phyloP scores from a whole-genome alignment of 495 filamentous ascomycete genomes.

The Penicillium robsamsonii region DNA sequence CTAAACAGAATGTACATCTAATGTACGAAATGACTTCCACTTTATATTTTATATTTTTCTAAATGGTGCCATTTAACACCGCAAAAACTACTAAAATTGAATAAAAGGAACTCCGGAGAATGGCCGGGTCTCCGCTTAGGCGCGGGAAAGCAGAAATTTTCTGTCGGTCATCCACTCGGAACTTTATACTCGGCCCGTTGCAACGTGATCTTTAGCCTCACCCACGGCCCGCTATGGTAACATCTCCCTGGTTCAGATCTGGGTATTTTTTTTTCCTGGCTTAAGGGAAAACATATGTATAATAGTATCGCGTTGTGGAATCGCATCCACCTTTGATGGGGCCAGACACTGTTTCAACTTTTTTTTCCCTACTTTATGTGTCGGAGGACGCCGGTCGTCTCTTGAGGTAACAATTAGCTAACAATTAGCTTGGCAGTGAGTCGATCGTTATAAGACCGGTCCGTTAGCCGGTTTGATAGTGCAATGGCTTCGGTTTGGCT shows the following conservation, averaged over 20 bases:
- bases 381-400: slow-evolving; percentile 1
- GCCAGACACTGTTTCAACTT: slow-evolving; percentile 1
- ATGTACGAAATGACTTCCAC: not conserved
- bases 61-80: slow-evolving; percentile 7
- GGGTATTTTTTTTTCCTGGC: not conserved
- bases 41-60: not conserved
- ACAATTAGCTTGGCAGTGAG: not conserved
- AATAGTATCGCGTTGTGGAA: not conserved
- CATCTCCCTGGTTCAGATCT: not conserved
- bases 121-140: slow-evolving; percentile 9
- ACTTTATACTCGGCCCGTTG: slow-evolving; percentile 26
- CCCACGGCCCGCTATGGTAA: slow-evolving; percentile 6
- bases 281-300: not conserved
- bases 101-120: not conserved
- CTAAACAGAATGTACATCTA: not conserved
- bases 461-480: not conserved
- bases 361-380: not conserved
- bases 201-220: slow-evolving; percentile 24
- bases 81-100: not conserved
- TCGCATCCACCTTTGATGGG: not conserved
- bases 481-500: not conserved
- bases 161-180: slow-evolving; percentile 17
- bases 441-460: not conserved
- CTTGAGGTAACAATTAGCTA: slow-evolving; percentile 1
- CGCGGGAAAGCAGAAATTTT: slow-evolving; percentile 26